Conservation (phyloP, 352 stramenopile species). For the Phytophthora brassicae region DNA sequence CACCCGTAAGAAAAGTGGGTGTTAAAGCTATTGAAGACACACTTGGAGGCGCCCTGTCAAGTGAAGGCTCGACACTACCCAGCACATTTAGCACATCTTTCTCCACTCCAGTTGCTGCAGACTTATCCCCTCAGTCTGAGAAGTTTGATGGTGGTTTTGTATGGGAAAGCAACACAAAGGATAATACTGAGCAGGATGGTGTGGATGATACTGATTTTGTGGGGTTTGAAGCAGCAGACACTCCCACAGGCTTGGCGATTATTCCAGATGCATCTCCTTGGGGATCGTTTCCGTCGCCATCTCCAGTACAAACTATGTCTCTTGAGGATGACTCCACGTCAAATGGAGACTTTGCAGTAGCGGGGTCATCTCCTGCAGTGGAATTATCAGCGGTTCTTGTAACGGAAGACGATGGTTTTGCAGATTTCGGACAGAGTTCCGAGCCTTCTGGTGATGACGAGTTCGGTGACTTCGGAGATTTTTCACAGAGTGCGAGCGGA, state of each 20-base stretch:
- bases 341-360: conserved; percentile 18
- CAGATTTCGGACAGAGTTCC: conserved; percentile 39
- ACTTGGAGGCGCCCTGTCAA: not conserved
- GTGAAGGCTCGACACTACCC: not conserved
- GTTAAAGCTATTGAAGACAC: not conserved
- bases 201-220: conserved; percentile 43
- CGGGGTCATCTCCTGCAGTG: conserved; percentile 2
- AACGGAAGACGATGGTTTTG: conserved; percentile 34
- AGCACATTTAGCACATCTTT: conserved; percentile 2
- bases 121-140: not conserved
- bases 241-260: not conserved
- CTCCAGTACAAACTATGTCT: conserved; percentile 9
- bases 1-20: not conserved
- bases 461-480: conserved; percentile 46
- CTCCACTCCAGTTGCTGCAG: not conserved
- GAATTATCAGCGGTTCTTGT: conserved; percentile 1
- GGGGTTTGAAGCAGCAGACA: conserved; percentile 12
- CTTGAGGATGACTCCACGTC: conserved; percentile 12
- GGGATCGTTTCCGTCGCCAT: conserved; percentile 12
- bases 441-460: conserved; percentile 6
- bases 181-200: not conserved
- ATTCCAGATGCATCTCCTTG: conserved; percentile 12
- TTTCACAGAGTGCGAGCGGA: conserved; percentile 27
- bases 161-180: not conserved
- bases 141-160: not conserved